A percentile compares a stretch with the other conserved stretches of the same genome.
Conservation (phyloP, 352 stramenopile genomes). For the Pythium vanterpoolii region DNA sequence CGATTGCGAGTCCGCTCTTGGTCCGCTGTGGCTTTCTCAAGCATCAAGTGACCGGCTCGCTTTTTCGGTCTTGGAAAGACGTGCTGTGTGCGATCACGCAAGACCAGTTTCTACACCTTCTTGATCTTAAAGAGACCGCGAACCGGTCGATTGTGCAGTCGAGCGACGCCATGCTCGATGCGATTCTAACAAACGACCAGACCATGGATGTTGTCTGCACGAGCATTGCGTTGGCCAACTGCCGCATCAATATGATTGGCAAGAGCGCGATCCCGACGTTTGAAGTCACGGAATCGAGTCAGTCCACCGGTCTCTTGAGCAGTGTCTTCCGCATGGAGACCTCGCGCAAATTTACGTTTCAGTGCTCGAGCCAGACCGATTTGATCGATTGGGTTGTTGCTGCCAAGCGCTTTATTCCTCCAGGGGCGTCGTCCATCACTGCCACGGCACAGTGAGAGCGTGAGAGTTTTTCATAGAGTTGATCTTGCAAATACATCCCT, state of each 20-base stretch:
- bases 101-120: slow-evolving; percentile 65
- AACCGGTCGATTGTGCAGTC: slow-evolving; percentile 52
- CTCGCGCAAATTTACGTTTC: slow-evolving; percentile 72
- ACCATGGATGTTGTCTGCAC: slow-evolving; percentile 43
- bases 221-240: slow-evolving; percentile 61
- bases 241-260: slow-evolving; percentile 71
- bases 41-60: slow-evolving; percentile 61
- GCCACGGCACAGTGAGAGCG: slow-evolving; percentile 5
- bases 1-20: slow-evolving; percentile 65
- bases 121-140: slow-evolving; percentile 68
- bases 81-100: slow-evolving; percentile 77
- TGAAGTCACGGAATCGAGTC: slow-evolving; percentile 63
- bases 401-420: slow-evolving; percentile 67
- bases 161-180: slow-evolving; percentile 54
- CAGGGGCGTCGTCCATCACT: slow-evolving; percentile 15
- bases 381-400: slow-evolving; percentile 82
- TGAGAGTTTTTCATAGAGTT: neutral
- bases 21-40: slow-evolving; percentile 77
- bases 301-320: slow-evolving; percentile 51
- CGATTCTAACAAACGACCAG: slow-evolving; percentile 50
- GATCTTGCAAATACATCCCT: too few species aligned
- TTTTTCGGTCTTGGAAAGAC: slow-evolving; percentile 77
- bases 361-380: slow-evolving; percentile 74
- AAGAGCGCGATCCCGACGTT: slow-evolving; percentile 64
- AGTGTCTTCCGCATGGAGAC: slow-evolving; percentile 61